Evolutionary conservation across 495 filamentous ascomycete species (phyloP), one percentile per base, ranked within the genome.

Genomic region (Oidiodendron maius): DNA sequence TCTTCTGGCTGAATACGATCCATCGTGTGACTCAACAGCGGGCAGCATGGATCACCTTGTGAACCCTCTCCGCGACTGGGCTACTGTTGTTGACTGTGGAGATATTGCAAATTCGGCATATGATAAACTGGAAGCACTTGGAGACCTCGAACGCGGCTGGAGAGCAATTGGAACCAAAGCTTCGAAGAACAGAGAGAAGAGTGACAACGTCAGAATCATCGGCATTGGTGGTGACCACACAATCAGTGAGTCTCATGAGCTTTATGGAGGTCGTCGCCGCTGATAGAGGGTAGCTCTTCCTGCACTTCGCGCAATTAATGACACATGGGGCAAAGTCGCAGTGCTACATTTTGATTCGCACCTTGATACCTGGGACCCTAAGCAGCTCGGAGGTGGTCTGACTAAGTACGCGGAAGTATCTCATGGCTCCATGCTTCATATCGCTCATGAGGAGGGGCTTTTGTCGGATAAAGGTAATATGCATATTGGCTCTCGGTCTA

Each of bases 401-500:
- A 44, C 50, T 3, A 58, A 58, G 21, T 43, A 57, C 32, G 85
- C 89, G 17, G 72, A 76, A 24, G 74, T 94, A 46, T 94, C 94
- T 60, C 89, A 95, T 65, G 89, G 89, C 4, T 93, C 89, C 2
- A 73, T 72, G 53, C 64, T 74, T 8, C 71, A 74, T 44, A 71
- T 72, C 16, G 71, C 71, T 5, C 63, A 72, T 41, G 64, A 70
- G 55, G 69, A 69, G 53, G 88, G 87, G 0, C 71, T 94, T 12
- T 72, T 95, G 26, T 80, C 71, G 40, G 91, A 91, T 60, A 81
- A 87, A 63, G 84, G 78, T 30, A 89, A 87, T 65, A 89, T 95
- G 64, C 89, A 93, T 59, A 86, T 84, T 11, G 89, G 89, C 30
- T 89, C 91, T 55, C 84, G 89, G 28, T 91, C 83, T 0, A 88